A percentile compares a stretch with the other conserved stretches of the same genome.
phyloP scores from a whole-genome alignment of 169 alveolate genomes.

The Cryptosporidium meleagridis region DNA sequence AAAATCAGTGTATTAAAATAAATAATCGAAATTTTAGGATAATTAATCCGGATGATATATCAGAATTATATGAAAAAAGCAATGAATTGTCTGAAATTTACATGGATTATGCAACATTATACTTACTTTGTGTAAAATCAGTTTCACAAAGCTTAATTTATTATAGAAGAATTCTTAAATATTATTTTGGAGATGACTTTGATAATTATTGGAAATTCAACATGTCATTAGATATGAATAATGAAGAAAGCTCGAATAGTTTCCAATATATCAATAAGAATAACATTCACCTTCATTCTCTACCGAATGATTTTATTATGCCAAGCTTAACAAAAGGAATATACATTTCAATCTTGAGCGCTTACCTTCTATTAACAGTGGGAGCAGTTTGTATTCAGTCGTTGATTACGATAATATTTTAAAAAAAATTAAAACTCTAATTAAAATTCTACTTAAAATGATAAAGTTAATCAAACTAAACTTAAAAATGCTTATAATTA shows the following conservation, averaged over 20 bases:
- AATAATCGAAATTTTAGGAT: conserved; percentile 36
- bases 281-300: conserved; percentile 43
- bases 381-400: conserved; percentile 24
- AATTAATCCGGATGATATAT: conserved; percentile 6
- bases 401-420: conserved; percentile 14
- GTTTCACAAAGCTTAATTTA: conserved; percentile 29
- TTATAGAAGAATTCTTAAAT: conserved; percentile 19
- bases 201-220: conserved; percentile 21
- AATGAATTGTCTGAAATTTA: conserved; percentile 20
- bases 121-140: conserved; percentile 38
- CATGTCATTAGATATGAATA: conserved; percentile 6
- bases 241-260: conserved; percentile 27
- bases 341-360: neutral
- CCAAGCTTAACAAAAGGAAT: conserved; percentile 23
- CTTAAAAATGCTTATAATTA: neutral
- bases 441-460: conserved; percentile 2
- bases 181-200: neutral
- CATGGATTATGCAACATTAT: conserved; percentile 51
- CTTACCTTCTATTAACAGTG: conserved; percentile 12
- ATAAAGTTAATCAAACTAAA: neutral
- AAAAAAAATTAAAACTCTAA: conserved; percentile 6
- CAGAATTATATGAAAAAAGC: conserved; percentile 29
- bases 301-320: conserved; percentile 34
- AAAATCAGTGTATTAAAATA: conserved; percentile 6
- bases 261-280: conserved; percentile 42